phyloP scores from a whole-genome alignment of 192 early-diverging fungal species.

The Coemansia sp. region DNA sequence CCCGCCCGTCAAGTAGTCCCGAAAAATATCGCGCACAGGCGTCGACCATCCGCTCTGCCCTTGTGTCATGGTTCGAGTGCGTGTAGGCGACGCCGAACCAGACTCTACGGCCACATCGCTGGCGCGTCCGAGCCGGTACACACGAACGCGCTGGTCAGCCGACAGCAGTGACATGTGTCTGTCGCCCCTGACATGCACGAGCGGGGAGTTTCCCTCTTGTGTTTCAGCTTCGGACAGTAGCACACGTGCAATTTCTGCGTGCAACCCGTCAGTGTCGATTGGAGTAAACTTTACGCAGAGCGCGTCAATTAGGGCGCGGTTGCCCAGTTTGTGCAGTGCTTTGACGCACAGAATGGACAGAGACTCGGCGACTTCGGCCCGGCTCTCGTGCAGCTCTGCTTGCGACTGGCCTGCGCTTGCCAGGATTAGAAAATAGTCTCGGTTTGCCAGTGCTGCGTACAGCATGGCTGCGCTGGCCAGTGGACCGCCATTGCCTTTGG shows the following conservation, averaged over 20 bases:
- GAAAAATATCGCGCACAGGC: constrained; percentile 17
- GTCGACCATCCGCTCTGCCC: constrained; percentile 9
- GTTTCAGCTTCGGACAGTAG: too few relatives aligned
- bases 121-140: constrained; percentile 35
- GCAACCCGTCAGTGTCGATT: constrained; percentile 25
- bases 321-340: constrained; percentile 35
- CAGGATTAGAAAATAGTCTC: constrained; percentile 41
- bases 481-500: constrained; percentile 13
- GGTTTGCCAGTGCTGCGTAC: constrained; percentile 44
- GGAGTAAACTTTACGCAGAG: constrained; percentile 47
- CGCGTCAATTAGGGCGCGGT: constrained; percentile 16
- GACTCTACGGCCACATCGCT: constrained; percentile 17
- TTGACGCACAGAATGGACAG: constrained; percentile 42
- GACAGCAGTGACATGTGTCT: constrained; percentile 44
- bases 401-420: constrained; percentile 46
- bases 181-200: constrained; percentile 9
- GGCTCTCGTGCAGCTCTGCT: constrained; percentile 40
- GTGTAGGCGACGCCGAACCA: constrained; percentile 12
- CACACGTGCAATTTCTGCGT: constrained; percentile 8
- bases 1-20: constrained; percentile 31
- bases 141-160: constrained; percentile 38
- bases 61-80: neutral
- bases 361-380: constrained; percentile 42
- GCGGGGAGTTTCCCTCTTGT: too few relatives aligned
- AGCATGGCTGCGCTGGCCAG: constrained; percentile 42